Evolutionary conservation across 192 early-diverging fungal species (phyloP), one percentile per base, ranked within the genome.

Genomic region (Dissophora globulifera): DNA sequence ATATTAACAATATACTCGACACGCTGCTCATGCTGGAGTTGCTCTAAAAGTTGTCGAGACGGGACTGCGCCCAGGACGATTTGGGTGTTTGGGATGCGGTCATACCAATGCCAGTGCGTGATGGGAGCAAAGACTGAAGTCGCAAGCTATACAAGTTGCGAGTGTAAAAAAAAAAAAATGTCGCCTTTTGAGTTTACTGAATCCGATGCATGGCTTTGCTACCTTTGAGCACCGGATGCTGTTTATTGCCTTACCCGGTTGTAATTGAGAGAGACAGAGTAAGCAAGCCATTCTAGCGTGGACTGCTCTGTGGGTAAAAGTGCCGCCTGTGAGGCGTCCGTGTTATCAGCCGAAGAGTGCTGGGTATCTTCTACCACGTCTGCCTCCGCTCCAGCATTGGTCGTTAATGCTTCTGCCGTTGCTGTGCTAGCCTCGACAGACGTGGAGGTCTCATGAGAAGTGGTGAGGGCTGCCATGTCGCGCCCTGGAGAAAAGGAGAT

Each of bases 1-100:
- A 85, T 64, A 52, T 85, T 85, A 30, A 85, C 58, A 20, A 85
- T 59, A 22, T 61, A 27, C 26, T 54, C 35, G 25, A 76, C 51
- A 2, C n/a, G 20, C 3, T 66, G 16, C n/a, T 66, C 47, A 16
- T 30, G 54, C 26, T 54, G 40, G 4, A 75, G 49, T 25, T 64
- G 55, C 0, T 0, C 19, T 16, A 75, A 50, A 3, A 54, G 49
- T 11, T 76, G 45, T 2, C 50, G 40, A 1, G 63, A 67, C 11
- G 72, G 72, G 0, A 76, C 58, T 15, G 72, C 72, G 13, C 72
- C 72, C 1, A 76, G 47, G 51, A 76, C 50, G 20, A 76, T 23
- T 9, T 43, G 41, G 0, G 63, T 56, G 19, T 76, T 29, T 1
- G 72, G 72, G 19, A 76, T 25, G 4, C 38, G 32, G 23, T 76